Percentiles rank a stretch among this genome's conserved stretches.
Evolutionary conservation across 2,329 filamentous ascomycete genomes (phyloP).

Genomic region (Colletotrichum tropicicola): DNA sequence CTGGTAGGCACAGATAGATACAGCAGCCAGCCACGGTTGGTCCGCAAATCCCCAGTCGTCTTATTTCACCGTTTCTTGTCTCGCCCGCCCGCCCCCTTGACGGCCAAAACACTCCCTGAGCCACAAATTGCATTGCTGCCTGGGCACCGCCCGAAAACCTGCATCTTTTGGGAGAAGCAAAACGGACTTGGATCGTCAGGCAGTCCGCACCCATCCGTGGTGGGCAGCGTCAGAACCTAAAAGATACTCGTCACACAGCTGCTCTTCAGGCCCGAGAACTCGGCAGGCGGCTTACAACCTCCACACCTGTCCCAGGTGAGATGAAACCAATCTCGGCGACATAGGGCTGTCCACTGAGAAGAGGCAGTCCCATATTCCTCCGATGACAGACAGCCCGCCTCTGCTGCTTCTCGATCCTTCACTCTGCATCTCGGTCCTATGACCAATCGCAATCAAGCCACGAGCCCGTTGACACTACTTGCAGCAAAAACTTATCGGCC

Average conservation of each 20-base stretch:
- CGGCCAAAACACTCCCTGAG: too few species aligned
- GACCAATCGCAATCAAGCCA: neutral
- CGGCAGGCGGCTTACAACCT: neutral
- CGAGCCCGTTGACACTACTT: too few species aligned
- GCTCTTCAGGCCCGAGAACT: constrained; percentile 6
- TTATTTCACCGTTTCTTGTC: too few species aligned
- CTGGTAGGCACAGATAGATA: too few species aligned
- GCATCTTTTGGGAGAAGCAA: neutral
- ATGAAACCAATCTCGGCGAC: neutral
- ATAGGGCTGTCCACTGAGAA: neutral
- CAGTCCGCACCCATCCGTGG: neutral
- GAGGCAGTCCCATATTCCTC: neutral
- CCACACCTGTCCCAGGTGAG: neutral
- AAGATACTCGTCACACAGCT: neutral
- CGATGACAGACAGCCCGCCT: neutral
- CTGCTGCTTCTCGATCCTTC: neutral
- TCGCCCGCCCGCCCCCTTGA: too few species aligned
- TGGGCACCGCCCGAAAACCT: too few species aligned
- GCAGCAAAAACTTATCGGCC: too few species aligned
- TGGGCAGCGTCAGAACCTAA: constrained; percentile 23
- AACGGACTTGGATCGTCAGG: neutral
- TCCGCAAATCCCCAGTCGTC: too few species aligned
- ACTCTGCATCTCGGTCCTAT: too few species aligned
- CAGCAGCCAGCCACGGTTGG: too few species aligned
- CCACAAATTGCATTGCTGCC: too few species aligned